phyloP scores from a whole-genome alignment of 1,139 yeast genomes.

The Eremothecium cymbalariae region DNA sequence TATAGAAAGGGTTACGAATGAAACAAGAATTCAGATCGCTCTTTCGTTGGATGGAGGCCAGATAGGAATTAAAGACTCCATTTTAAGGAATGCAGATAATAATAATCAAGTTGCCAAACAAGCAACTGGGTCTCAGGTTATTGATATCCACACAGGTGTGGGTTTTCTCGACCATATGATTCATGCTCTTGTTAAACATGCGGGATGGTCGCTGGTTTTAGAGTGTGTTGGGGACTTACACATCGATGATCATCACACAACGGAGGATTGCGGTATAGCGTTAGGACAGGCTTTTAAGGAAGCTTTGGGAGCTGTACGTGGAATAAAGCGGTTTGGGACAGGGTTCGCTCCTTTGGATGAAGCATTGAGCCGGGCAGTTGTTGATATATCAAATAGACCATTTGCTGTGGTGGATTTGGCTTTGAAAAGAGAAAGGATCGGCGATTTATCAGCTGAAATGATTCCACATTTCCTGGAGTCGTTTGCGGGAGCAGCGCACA shows the following conservation, averaged over 20 bases:
- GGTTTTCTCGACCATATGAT: constrained; percentile 97
- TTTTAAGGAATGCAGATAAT: constrained; percentile 35
- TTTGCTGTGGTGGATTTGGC: constrained; percentile 86
- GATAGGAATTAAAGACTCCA: constrained; percentile 50
- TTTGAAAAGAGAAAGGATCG: constrained; percentile 83
- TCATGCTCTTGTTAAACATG: constrained; percentile 91
- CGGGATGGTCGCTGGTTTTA: constrained; percentile 88
- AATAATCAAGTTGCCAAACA: constrained; percentile 43
- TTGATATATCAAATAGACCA: constrained; percentile 88
- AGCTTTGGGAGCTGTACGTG: constrained; percentile 83
- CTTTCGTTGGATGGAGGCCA: constrained; percentile 79
- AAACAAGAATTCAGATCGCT: constrained; percentile 85
- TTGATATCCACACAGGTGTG: constrained; percentile 79
- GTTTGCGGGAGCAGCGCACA: constrained; percentile 84
- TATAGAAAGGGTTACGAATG: constrained; percentile 73
- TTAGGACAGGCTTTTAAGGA: constrained; percentile 82
- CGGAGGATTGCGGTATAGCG: constrained; percentile 92
- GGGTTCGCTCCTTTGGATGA: constrained; percentile 96
- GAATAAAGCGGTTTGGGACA: constrained; percentile 87
- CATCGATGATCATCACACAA: constrained; percentile 94
- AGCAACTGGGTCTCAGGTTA: constrained; percentile 52
- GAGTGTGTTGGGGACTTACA: constrained; percentile 92
- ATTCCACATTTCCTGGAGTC: constrained; percentile 92
- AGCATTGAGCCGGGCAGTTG: constrained; percentile 89
- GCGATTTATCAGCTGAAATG: constrained; percentile 91